These are phyloP conservation scores for Monilinia vaccinii-corymbosi DNA, from an alignment of 2,329 filamentous ascomycete genomes.

Conservation along the genomic window DNA sequence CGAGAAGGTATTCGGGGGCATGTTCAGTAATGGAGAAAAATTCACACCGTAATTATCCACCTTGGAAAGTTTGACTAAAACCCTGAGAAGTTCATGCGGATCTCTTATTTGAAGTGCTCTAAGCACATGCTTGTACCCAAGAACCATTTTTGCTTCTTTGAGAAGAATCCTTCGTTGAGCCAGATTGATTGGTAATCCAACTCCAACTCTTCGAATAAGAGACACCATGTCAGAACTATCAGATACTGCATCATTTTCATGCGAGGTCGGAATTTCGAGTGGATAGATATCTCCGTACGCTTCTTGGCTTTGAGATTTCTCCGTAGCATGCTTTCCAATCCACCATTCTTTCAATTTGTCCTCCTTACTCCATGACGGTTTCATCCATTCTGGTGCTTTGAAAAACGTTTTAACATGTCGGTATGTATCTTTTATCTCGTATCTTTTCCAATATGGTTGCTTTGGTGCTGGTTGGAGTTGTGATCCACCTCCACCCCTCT, in stretches of 20 bases:
- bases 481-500: background rate
- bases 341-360: background rate
- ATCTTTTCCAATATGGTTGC: background rate
- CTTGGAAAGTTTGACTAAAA: conserved; percentile 13
- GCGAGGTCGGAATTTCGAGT: background rate
- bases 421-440: background rate
- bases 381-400: conserved; percentile 1
- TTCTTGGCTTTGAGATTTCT: conserved; percentile 6
- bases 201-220: conserved; percentile 1
- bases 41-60: conserved; percentile 12
- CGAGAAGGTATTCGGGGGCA: conserved; percentile 46
- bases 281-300: conserved; percentile 4
- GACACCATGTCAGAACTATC: background rate
- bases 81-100: conserved; percentile 1
- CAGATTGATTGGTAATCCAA: background rate
- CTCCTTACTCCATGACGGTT: background rate
- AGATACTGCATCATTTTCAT: background rate
- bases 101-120: conserved; percentile 2
- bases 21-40: conserved; percentile 3
- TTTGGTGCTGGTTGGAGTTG: background rate
- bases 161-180: background rate
- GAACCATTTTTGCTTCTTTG: background rate
- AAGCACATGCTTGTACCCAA: background rate
- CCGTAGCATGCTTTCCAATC: background rate
- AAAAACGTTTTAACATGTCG: background rate